Evolutionary conservation across 1,284 basidiomycete species (phyloP).

Genomic region (Ustilago loliicola): DNA sequence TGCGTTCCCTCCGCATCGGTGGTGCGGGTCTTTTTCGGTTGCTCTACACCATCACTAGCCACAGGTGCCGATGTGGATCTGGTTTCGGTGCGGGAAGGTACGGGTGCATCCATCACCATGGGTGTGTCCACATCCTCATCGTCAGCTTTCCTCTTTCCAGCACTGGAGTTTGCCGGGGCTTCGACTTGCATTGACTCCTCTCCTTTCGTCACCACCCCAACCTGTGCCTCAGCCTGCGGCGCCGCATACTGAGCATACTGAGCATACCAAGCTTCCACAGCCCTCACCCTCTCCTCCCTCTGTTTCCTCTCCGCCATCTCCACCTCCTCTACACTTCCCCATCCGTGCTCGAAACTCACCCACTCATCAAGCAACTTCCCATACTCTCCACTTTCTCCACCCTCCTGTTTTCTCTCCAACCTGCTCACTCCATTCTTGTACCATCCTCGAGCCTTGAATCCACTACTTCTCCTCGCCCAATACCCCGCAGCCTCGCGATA

Average conservation of each 20-base stretch:
- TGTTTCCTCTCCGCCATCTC: slow-evolving; percentile 74
- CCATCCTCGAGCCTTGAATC: slow-evolving; percentile 53
- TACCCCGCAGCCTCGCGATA: slow-evolving; percentile 56
- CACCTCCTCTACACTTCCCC: slow-evolving; percentile 81
- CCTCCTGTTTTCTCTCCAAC: slow-evolving; percentile 30
- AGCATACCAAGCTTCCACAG: slow-evolving; percentile 71
- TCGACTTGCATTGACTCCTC: slow-evolving; percentile 30
- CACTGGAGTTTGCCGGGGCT: not conserved
- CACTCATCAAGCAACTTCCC: slow-evolving; percentile 89
- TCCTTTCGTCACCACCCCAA: slow-evolving; percentile 8
- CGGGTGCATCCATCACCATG: slow-evolving; percentile 26
- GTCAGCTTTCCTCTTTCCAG: slow-evolving; percentile 57
- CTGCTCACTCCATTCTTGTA: slow-evolving; percentile 50
- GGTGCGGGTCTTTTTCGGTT: slow-evolving; percentile 54
- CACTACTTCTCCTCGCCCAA: slow-evolving; percentile 52
- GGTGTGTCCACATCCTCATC: slow-evolving; percentile 26
- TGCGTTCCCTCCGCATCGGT: slow-evolving; percentile 35
- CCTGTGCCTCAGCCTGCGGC: slow-evolving; percentile 73
- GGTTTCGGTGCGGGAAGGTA: slow-evolving; percentile 13
- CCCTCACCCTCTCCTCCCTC: slow-evolving; percentile 74
- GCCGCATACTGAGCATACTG: slow-evolving; percentile 62
- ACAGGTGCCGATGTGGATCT: too few species aligned
- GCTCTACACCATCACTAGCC: slow-evolving; percentile 9
- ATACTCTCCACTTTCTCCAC: slow-evolving; percentile 24
- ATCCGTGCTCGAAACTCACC: slow-evolving; percentile 84